Conservation (phyloP, 805 yeast species). For the Lipomyces anomalus region DNA sequence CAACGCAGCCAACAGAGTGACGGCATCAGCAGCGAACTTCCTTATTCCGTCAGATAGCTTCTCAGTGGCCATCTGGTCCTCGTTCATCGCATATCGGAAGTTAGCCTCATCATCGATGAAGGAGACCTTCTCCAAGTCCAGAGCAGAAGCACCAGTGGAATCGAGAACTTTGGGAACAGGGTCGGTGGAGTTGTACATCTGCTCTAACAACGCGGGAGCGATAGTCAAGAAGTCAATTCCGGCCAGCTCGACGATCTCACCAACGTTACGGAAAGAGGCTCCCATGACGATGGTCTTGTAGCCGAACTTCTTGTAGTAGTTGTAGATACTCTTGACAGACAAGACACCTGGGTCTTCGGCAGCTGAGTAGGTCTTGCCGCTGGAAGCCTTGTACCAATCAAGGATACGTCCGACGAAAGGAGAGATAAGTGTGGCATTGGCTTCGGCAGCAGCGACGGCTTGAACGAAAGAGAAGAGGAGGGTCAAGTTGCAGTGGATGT, state of each 20-base stretch:
- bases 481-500: constrained; percentile 91
- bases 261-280: constrained; percentile 97
- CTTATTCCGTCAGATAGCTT: constrained; percentile 97
- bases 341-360: constrained; percentile 93
- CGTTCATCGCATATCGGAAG: constrained; percentile 87
- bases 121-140: constrained; percentile 62
- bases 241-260: constrained; percentile 92
- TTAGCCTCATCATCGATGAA: constrained; percentile 79
- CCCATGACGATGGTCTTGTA: constrained; percentile 99
- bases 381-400: constrained; percentile 94
- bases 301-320: constrained; percentile 96
- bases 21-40: constrained; percentile 90
- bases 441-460: constrained; percentile 99
- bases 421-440: constrained; percentile 88
- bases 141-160: constrained; percentile 52
- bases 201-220: constrained; percentile 86
- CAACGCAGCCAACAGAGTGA: constrained; percentile 45
- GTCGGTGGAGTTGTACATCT: constrained; percentile 70
- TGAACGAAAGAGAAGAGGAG: constrained; percentile 90
- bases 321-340: constrained; percentile 82
- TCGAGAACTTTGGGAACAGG: constrained; percentile 78
- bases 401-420: constrained; percentile 99
- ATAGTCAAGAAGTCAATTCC: constrained; percentile 96
- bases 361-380: constrained; percentile 79
- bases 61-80: constrained; percentile 98